phyloP scores from a whole-genome alignment of 192 early-diverging fungal genomes.

The Entomortierella chlamydospora region DNA sequence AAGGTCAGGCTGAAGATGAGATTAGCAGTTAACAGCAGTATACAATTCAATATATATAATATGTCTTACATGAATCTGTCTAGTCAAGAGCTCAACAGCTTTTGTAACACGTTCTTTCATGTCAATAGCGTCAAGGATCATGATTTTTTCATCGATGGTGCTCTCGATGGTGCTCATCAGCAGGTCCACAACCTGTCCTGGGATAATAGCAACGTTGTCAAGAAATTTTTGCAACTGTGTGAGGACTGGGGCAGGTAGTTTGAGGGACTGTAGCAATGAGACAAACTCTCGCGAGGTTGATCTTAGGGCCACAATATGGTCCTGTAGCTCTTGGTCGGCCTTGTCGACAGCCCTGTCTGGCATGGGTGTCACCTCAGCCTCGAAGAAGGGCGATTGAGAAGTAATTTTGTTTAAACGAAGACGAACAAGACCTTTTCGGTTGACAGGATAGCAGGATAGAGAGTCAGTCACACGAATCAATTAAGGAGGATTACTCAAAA shows the following conservation, averaged over 20 bases:
- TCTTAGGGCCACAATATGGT: conserved; percentile 63
- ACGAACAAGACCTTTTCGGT: conserved; percentile 64
- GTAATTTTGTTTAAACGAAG: conserved; percentile 64
- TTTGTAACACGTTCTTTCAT: conserved; percentile 67
- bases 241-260: conserved; percentile 72
- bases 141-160: conserved; percentile 74
- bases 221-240: conserved; percentile 75
- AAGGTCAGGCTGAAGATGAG: neutral
- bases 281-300: conserved; percentile 63
- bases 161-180: conserved; percentile 79
- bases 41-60: neutral
- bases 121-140: conserved; percentile 68
- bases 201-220: conserved; percentile 58
- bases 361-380: conserved; percentile 63
- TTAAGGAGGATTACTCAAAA: neutral
- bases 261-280: conserved; percentile 67
- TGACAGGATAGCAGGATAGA: neutral
- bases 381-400: conserved; percentile 60
- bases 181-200: conserved; percentile 73
- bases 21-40: neutral
- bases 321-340: conserved; percentile 66
- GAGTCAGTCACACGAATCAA: neutral
- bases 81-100: conserved; percentile 70
- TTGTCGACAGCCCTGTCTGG: conserved; percentile 59
- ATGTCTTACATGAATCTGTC: conserved; percentile 75